Percentiles rank a stretch among this genome's conserved stretches.
These are phyloP conservation scores for Cryptococcus neoformans DNA, from an alignment of 1,284 basidiomycete species.

Conservation along the genomic window DNA sequence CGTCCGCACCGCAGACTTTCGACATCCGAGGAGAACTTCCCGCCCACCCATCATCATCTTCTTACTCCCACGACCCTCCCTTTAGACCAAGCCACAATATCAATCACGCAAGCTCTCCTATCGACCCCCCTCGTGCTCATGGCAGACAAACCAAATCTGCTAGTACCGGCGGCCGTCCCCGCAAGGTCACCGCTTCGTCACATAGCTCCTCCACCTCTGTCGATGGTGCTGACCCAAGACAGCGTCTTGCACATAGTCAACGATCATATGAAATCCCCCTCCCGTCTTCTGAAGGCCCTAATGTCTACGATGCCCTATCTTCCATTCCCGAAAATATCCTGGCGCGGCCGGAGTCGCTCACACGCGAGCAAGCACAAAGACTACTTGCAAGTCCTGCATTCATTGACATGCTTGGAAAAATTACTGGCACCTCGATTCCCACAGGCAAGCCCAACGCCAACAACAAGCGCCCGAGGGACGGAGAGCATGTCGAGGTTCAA, in stretches of 20 bases:
- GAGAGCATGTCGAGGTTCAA: slow-evolving; percentile 2
- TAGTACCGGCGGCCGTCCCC: not conserved
- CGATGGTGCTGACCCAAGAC: not conserved
- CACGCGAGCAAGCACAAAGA: slow-evolving; percentile 38
- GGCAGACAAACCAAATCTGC: not conserved
- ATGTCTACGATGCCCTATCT: not conserved
- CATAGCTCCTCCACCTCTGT: not conserved
- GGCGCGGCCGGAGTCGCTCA: slow-evolving; percentile 13
- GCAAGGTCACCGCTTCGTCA: not conserved
- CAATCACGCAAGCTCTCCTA: not conserved
- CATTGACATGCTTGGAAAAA: slow-evolving; percentile 32
- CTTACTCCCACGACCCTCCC: not conserved
- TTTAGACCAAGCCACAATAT: not conserved
- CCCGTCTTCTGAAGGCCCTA: not conserved
- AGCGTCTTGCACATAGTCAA: not conserved
- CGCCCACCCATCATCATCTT: not conserved
- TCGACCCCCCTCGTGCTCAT: not conserved
- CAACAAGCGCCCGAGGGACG: slow-evolving; percentile 15
- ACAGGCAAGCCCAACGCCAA: not conserved
- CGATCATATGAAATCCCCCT: too few species aligned
- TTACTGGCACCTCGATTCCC: slow-evolving; percentile 23
- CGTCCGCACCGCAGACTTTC: not conserved
- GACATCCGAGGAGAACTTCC: not conserved
- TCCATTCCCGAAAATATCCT: not conserved
- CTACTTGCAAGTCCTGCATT: slow-evolving; percentile 36